Evolutionary conservation across 371 early-diverging fungal genomes (phyloP).

Genomic region (Mortierella sp.): DNA sequence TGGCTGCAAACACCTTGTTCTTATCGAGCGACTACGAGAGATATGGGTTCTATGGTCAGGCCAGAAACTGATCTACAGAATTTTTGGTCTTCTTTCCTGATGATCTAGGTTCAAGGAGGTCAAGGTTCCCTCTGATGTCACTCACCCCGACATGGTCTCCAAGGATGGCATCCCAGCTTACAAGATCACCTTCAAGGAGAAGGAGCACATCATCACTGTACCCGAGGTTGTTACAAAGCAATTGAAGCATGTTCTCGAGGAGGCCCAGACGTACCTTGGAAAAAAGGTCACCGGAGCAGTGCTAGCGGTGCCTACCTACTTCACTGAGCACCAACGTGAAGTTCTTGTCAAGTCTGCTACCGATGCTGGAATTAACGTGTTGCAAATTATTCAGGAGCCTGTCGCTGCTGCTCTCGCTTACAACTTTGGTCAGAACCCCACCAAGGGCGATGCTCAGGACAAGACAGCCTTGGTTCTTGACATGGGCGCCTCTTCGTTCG

Average conservation of each 20-base stretch:
- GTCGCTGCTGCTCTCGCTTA: conserved; percentile 97
- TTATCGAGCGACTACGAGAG: too few species aligned
- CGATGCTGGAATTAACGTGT: conserved; percentile 90
- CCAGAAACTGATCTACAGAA: not conserved
- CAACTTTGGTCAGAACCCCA: conserved; percentile 72
- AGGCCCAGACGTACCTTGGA: conserved; percentile 91
- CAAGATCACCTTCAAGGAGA: conserved; percentile 76
- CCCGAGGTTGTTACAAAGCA: conserved; percentile 82
- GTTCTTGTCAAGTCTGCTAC: conserved; percentile 85
- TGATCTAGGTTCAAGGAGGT: conserved; percentile 42
- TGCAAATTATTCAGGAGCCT: conserved; percentile 95
- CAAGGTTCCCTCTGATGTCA: conserved; percentile 56
- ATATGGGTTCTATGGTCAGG: too few species aligned
- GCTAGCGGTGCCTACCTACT: conserved; percentile 95
- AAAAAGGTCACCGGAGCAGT: conserved; percentile 85
- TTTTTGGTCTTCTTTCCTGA: not conserved
- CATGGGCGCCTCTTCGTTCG: conserved; percentile 96
- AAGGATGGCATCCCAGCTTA: conserved; percentile 81
- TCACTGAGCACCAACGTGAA: conserved; percentile 85
- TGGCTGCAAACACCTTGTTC: too few species aligned
- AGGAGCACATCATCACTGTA: conserved; percentile 72
- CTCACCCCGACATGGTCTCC: conserved; percentile 72
- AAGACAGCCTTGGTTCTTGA: conserved; percentile 93
- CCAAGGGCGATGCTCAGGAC: conserved; percentile 70
- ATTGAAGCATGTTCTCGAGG: conserved; percentile 83